These are phyloP conservation scores for Colletotrichum sp. DNA, from an alignment of 2,329 filamentous ascomycete genomes.

Conservation along the genomic window DNA sequence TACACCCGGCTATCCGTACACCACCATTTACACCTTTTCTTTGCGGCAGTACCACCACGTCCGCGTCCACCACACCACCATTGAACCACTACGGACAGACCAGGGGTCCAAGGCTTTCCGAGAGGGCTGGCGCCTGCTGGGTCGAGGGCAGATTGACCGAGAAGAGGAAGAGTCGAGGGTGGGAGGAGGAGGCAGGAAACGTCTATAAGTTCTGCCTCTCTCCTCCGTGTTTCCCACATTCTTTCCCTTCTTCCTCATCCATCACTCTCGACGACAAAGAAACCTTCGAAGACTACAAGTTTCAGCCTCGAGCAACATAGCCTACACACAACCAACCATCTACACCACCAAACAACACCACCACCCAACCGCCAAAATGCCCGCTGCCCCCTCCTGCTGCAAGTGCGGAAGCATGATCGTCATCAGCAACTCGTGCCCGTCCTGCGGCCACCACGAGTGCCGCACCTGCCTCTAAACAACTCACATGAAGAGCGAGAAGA, in stretches of 20 bases:
- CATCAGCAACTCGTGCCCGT: conserved; percentile 59
- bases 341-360: conserved; percentile 12
- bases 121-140: background rate
- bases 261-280: background rate
- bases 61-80: background rate
- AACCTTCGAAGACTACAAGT: background rate
- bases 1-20: conserved; percentile 11
- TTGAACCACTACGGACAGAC: background rate
- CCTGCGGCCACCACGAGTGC: conserved; percentile 58
- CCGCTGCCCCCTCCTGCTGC: conserved; percentile 59
- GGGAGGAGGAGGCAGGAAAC: background rate
- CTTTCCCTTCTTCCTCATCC: background rate
- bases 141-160: background rate
- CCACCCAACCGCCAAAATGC: conserved; percentile 36
- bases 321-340: conserved; percentile 1
- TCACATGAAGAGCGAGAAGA: background rate
- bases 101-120: conserved; percentile 18
- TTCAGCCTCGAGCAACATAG: background rate
- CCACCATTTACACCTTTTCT: background rate
- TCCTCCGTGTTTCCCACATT: background rate
- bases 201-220: conserved; percentile 16
- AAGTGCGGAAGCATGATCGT: conserved; percentile 61
- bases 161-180: background rate
- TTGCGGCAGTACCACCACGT: background rate
- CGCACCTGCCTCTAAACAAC: conserved; percentile 43